Evolutionary conservation across 2,329 filamentous ascomycete species (phyloP).

Genomic region (Monilinia vaccinii-corymbosi): DNA sequence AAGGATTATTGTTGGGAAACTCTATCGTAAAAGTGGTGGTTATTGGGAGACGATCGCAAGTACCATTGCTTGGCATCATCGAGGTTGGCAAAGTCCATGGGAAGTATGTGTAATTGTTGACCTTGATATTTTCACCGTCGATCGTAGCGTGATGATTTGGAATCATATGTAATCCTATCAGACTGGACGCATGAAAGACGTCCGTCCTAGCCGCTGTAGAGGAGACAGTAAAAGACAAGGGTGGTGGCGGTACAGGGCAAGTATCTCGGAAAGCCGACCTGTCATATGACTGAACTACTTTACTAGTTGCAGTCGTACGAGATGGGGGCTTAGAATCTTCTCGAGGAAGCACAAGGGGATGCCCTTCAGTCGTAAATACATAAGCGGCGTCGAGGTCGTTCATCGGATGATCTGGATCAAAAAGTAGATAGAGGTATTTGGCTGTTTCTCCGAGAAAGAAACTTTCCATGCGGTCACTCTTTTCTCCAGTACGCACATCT

Average conservation of each 20-base stretch:
- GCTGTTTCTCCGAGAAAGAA: slow-evolving; percentile 96
- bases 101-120: slow-evolving; percentile 68
- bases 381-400: slow-evolving; percentile 80
- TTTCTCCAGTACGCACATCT: slow-evolving; percentile 72
- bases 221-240: slow-evolving; percentile 63
- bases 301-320: slow-evolving; percentile 14
- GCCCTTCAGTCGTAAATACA: slow-evolving; percentile 94
- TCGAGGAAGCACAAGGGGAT: slow-evolving; percentile 77
- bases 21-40: slow-evolving; percentile 62
- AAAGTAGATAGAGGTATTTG: slow-evolving; percentile 91
- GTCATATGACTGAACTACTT: slow-evolving; percentile 32
- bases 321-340: slow-evolving; percentile 23
- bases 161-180: slow-evolving; percentile 73
- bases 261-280: slow-evolving; percentile 34
- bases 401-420: slow-evolving; percentile 75
- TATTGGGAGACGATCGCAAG: slow-evolving; percentile 62
- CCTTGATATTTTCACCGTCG: slow-evolving; percentile 6
- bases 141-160: slow-evolving; percentile 51
- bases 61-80: slow-evolving; percentile 67
- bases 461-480: slow-evolving; percentile 94
- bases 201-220: slow-evolving; percentile 70
- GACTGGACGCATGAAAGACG: slow-evolving; percentile 78
- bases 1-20: slow-evolving; percentile 42
- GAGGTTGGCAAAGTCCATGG: slow-evolving; percentile 82
- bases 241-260: slow-evolving; percentile 55